Evolutionary conservation across 2,329 filamentous ascomycete species (phyloP).

Genomic region (Xylariaceae sp.): DNA sequence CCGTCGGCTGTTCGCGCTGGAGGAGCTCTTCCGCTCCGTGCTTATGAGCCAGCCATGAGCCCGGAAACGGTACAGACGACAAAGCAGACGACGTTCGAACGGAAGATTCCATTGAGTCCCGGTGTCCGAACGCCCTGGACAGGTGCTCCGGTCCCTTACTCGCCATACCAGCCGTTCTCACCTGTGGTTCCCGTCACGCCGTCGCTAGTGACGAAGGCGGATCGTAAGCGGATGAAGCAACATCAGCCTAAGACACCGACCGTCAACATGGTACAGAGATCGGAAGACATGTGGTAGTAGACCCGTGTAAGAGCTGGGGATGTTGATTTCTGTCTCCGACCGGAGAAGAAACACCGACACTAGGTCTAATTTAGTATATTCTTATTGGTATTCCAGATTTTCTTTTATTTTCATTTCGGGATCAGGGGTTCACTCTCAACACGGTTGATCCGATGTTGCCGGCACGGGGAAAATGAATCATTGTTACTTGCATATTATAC

Average conservation of each 20-base stretch:
- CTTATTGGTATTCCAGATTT: not conserved
- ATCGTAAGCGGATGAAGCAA: slow-evolving; percentile 63
- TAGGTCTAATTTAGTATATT: slow-evolving; percentile 10
- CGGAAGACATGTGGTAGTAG: slow-evolving; percentile 58
- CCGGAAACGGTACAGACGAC: slow-evolving; percentile 50
- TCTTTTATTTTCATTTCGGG: not conserved
- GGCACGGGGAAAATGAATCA: not conserved
- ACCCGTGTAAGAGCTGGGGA: not conserved
- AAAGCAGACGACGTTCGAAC: slow-evolving; percentile 62
- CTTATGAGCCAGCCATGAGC: slow-evolving; percentile 52
- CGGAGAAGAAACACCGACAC: not conserved
- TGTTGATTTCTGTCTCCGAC: not conserved
- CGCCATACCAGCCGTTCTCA: slow-evolving; percentile 73
- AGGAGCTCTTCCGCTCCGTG: slow-evolving; percentile 54
- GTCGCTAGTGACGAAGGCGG: slow-evolving; percentile 64
- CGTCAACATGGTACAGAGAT: slow-evolving; percentile 54
- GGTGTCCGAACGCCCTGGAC: slow-evolving; percentile 59
- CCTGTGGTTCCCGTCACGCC: slow-evolving; percentile 72
- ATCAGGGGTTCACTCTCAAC: not conserved
- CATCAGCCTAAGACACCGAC: slow-evolving; percentile 60
- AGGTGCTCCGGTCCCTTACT: slow-evolving; percentile 62
- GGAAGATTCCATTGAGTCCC: slow-evolving; percentile 50
- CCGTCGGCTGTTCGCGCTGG: slow-evolving; percentile 53
- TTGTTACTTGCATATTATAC: not conserved
- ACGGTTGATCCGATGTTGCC: not conserved